Conservation (phyloP, 495 filamentous ascomycete genomes). For the Aspergillus heteromorphus region DNA sequence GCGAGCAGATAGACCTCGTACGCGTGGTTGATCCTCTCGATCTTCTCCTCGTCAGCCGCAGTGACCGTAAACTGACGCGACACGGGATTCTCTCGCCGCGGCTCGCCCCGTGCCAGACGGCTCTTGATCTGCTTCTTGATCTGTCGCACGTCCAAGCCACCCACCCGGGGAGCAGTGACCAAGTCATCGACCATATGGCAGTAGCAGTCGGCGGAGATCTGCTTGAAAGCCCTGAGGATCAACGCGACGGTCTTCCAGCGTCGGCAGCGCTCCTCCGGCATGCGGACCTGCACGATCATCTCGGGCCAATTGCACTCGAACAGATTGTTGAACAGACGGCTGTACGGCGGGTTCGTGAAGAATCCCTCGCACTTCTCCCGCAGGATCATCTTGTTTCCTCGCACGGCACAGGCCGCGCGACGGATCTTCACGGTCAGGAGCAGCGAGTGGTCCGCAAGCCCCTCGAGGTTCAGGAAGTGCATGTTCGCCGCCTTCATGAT, state of each 20-base stretch:
- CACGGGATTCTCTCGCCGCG: neutral
- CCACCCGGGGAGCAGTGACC: slow-evolving; percentile 6
- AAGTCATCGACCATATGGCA: slow-evolving; percentile 13
- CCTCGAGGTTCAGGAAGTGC: slow-evolving; percentile 25
- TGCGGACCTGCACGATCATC: slow-evolving; percentile 17
- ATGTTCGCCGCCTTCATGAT: slow-evolving; percentile 11
- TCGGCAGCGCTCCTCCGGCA: slow-evolving; percentile 18
- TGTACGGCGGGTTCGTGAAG: slow-evolving; percentile 2
- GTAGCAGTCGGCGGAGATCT: slow-evolving; percentile 20
- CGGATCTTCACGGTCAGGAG: slow-evolving; percentile 18
- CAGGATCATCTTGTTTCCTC: slow-evolving; percentile 10
- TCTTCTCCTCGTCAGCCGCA: neutral
- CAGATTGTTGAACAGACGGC: slow-evolving; percentile 18
- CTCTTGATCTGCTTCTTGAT: slow-evolving; percentile 6
- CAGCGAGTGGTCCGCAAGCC: slow-evolving; percentile 23
- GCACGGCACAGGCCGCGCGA: slow-evolving; percentile 9
- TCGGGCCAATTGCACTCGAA: slow-evolving; percentile 10
- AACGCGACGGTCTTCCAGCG: slow-evolving; percentile 29
- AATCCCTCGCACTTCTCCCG: slow-evolving; percentile 19
- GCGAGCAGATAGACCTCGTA: neutral
- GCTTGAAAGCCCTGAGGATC: slow-evolving; percentile 26
- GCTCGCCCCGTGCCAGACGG: neutral
- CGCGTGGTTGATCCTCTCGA: neutral
- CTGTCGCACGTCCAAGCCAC: slow-evolving; percentile 23
- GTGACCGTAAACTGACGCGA: neutral